phyloP scores from a whole-genome alignment of 75 land plant genomes.

The Gnetum montanum region DNA sequence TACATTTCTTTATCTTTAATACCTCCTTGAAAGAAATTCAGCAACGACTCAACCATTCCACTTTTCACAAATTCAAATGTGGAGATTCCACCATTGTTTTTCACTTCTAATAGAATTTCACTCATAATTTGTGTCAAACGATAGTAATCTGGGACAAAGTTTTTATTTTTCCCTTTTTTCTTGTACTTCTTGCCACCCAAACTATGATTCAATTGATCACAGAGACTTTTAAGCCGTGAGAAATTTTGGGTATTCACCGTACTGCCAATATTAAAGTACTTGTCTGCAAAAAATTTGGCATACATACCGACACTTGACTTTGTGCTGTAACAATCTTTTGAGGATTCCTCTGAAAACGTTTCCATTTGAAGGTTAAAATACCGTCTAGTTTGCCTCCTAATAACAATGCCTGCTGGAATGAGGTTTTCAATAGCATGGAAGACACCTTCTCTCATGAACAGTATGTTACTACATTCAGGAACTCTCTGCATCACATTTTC shows the following conservation, averaged over 20 bases:
- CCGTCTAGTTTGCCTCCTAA: background rate
- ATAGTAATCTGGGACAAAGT: slow-evolving; percentile 19
- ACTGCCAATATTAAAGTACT: slow-evolving; percentile 23
- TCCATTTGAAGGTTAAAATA: background rate
- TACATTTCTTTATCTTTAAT: slow-evolving; percentile 7
- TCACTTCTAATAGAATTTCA: slow-evolving; percentile 32
- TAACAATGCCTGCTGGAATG: slow-evolving; percentile 11
- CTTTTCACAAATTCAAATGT: slow-evolving; percentile 77
- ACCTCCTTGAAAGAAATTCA: slow-evolving; percentile 40
- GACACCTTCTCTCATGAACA: slow-evolving; percentile 70
- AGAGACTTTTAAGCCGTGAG: slow-evolving; percentile 40
- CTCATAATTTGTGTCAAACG: slow-evolving; percentile 19
- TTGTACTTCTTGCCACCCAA: slow-evolving; percentile 1
- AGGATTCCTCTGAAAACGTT: background rate
- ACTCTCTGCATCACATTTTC: slow-evolving; percentile 57
- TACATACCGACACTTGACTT: slow-evolving; percentile 21
- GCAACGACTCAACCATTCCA: slow-evolving; percentile 49
- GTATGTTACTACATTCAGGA: slow-evolving; percentile 25
- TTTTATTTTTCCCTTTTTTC: slow-evolving; percentile 3
- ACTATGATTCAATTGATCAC: slow-evolving; percentile 20
- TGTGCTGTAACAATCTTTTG: background rate
- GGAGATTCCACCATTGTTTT: slow-evolving; percentile 39
- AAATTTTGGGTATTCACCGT: slow-evolving; percentile 25
- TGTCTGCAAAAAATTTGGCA: slow-evolving; percentile 38
- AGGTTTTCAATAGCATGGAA: slow-evolving; percentile 48